phyloP scores from a whole-genome alignment of 495 filamentous ascomycete species.

The Neurospora terricola region DNA sequence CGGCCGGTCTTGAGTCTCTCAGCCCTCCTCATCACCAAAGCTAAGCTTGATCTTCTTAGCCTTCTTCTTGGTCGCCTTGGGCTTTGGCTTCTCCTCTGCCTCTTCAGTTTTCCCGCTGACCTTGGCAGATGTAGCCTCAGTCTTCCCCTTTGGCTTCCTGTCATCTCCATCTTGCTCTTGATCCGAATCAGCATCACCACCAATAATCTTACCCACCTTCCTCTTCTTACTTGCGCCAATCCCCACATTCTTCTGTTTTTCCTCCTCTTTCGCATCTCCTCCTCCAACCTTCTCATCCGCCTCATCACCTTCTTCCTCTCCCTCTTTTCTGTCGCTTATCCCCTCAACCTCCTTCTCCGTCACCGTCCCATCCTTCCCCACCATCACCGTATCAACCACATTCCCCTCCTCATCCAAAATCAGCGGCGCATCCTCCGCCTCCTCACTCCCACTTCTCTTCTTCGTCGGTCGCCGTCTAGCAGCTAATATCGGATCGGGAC shows the following conservation, averaged over 20 bases:
- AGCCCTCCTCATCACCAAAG: constrained; percentile 44
- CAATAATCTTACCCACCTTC: constrained; percentile 38
- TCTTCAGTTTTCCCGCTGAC: constrained; percentile 4
- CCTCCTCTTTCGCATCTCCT: not conserved
- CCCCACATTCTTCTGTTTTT: constrained; percentile 6
- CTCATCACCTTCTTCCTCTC: not conserved
- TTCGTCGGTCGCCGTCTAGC: constrained; percentile 28
- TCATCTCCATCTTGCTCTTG: constrained; percentile 12
- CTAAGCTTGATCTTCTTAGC: constrained; percentile 51
- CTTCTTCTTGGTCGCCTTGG: constrained; percentile 30
- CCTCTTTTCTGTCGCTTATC: not conserved
- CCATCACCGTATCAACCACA: constrained; percentile 22
- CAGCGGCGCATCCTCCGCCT: constrained; percentile 40
- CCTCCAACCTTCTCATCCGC: not conserved
- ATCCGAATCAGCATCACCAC: constrained; percentile 12
- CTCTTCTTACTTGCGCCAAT: constrained; percentile 38
- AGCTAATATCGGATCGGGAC: constrained; percentile 34
- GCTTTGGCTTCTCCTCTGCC: not conserved
- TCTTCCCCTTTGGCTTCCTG: constrained; percentile 3
- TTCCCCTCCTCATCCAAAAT: constrained; percentile 38
- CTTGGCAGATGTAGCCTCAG: constrained; percentile 5
- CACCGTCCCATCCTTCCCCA: constrained; percentile 28
- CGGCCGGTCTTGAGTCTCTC: not conserved
- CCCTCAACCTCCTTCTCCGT: constrained; percentile 11
- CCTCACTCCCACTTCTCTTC: constrained; percentile 31